phyloP scores from a whole-genome alignment of 192 early-diverging fungal species.

The Coemansia sp. region DNA sequence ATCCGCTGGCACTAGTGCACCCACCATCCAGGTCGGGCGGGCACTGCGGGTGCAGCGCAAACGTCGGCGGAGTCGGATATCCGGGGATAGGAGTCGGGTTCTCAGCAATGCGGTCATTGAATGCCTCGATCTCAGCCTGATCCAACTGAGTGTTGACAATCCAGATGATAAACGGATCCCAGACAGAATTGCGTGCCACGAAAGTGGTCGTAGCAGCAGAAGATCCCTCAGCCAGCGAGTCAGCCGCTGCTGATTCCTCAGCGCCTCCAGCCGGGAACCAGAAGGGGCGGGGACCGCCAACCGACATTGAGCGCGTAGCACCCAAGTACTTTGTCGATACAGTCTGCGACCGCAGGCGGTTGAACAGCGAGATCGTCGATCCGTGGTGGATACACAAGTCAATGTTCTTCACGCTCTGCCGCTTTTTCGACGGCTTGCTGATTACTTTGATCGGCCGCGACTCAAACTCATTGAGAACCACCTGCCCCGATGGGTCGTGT shows the following conservation, averaged over 20 bases:
- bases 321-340: conserved; percentile 87
- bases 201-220: conserved; percentile 61
- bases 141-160: conserved; percentile 68
- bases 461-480: conserved; percentile 68
- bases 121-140: conserved; percentile 60
- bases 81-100: conserved; percentile 57
- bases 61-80: conserved; percentile 77
- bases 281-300: conserved; percentile 54
- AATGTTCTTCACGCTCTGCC: conserved; percentile 82
- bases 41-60: conserved; percentile 68
- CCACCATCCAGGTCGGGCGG: conserved; percentile 41
- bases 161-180: conserved; percentile 91
- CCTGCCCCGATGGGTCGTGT: conserved; percentile 62
- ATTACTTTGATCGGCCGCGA: conserved; percentile 87
- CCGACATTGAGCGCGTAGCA: conserved; percentile 51
- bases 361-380: conserved; percentile 84
- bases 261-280: conserved; percentile 49
- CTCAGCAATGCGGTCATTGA: conserved; percentile 42
- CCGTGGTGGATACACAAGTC: conserved; percentile 87
- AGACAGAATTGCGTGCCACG: conserved; percentile 73
- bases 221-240: not conserved
- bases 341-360: conserved; percentile 87
- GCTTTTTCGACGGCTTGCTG: conserved; percentile 91
- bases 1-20: conserved; percentile 3
- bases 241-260: conserved; percentile 2